These are phyloP conservation scores for Malassezia arunalokei DNA, from an alignment of 1,284 basidiomycete genomes.

Conservation along the genomic window DNA sequence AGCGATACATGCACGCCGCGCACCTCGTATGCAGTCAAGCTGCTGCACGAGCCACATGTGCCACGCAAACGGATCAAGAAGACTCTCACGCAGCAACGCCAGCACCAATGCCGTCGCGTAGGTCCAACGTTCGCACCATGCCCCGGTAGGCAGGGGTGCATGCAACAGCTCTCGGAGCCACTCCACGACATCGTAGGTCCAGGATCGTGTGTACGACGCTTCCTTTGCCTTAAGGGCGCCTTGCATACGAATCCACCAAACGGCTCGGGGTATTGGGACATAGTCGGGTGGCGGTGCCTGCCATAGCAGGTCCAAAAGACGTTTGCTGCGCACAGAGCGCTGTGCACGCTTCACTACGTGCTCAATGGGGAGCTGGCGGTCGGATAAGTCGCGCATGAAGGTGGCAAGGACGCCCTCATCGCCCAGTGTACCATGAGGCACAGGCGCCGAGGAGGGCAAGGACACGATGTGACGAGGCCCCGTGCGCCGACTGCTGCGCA, in stretches of 20 bases:
- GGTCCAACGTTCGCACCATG: constrained; percentile 54
- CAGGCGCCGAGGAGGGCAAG: no score
- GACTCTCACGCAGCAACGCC: constrained; percentile 64
- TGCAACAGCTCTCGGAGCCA: constrained; percentile 68
- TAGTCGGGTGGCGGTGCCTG: constrained; percentile 27
- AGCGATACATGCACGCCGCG: constrained; percentile 69
- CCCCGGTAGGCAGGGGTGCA: background rate
- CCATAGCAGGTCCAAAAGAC: constrained; percentile 76
- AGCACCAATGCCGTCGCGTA: constrained; percentile 58
- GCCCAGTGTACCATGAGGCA: no score
- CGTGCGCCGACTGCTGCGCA: background rate
- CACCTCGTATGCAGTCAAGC: constrained; percentile 56
- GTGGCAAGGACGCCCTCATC: constrained; percentile 52
- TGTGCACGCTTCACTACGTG: constrained; percentile 80
- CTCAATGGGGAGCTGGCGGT: constrained; percentile 71
- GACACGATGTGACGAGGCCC: no score
- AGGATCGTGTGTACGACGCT: constrained; percentile 61
- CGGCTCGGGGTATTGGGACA: constrained; percentile 71
- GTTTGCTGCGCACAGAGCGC: constrained; percentile 80
- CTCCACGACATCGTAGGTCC: constrained; percentile 72
- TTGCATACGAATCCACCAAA: constrained; percentile 88
- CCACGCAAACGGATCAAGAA: constrained; percentile 70
- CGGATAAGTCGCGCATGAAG: constrained; percentile 83
- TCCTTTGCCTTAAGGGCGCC: constrained; percentile 67
- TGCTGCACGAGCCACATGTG: constrained; percentile 72